A percentile compares a stretch with the other conserved stretches of the same genome.
phyloP scores from a whole-genome alignment of 1,139 yeast genomes.

The Suhomyces wounanorum region DNA sequence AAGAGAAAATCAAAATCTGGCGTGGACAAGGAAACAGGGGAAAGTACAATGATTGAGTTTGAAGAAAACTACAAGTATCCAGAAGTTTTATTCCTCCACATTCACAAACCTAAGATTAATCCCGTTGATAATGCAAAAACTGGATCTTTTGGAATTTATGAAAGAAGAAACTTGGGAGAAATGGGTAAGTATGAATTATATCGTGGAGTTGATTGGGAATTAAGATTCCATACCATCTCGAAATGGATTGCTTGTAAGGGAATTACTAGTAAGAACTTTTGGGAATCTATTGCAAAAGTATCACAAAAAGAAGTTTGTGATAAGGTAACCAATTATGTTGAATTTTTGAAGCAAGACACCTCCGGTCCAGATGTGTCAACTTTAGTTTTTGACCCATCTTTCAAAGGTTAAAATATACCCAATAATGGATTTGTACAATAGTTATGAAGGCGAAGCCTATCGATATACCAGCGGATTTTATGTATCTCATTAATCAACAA shows the following conservation, averaged over 20 bases:
- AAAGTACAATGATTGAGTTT: conserved; percentile 1
- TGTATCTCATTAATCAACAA: not conserved
- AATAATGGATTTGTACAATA: not conserved
- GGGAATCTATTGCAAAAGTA: conserved; percentile 24
- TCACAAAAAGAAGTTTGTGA: conserved; percentile 29
- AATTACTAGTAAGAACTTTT: conserved; percentile 25
- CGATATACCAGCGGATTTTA: conserved; percentile 1
- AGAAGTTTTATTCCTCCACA: conserved; percentile 39
- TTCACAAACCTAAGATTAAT: conserved; percentile 45
- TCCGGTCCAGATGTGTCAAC: conserved; percentile 15
- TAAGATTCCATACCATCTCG: conserved; percentile 36
- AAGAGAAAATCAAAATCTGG: conserved; percentile 8
- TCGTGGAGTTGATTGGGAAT: conserved; percentile 35
- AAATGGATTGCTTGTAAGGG: conserved; percentile 40
- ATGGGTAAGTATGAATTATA: conserved; percentile 20
- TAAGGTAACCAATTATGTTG: conserved; percentile 27
- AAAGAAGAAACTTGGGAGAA: conserved; percentile 27
- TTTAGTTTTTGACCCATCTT: conserved; percentile 6
- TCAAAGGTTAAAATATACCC: not conserved
- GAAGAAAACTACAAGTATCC: conserved; percentile 22
- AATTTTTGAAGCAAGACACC: conserved; percentile 28
- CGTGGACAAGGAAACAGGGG: conserved; percentile 5
- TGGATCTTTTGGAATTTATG: conserved; percentile 20
- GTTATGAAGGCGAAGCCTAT: not conserved
- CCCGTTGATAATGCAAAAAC: conserved; percentile 30